phyloP scores from a whole-genome alignment of 1,139 yeast genomes.

The Taphrina deformans region DNA sequence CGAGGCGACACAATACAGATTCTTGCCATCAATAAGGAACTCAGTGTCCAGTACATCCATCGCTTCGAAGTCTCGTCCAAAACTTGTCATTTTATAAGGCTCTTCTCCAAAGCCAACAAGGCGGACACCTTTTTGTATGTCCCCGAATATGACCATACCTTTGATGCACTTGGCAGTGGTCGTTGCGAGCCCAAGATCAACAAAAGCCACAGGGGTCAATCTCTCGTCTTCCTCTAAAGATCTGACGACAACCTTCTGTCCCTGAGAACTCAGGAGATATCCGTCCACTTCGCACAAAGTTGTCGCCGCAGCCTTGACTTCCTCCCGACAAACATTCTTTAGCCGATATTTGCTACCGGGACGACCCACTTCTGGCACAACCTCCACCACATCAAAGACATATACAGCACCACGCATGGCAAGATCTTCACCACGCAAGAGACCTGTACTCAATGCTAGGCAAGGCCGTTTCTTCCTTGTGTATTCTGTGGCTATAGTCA shows the following conservation, averaged over 20 bases:
- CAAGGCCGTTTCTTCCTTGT: conserved; percentile 65
- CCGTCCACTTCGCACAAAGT: conserved; percentile 81
- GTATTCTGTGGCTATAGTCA: conserved; percentile 53
- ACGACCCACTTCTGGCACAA: conserved; percentile 84
- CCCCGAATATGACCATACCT: conserved; percentile 75
- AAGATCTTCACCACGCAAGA: conserved; percentile 76
- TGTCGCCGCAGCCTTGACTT: conserved; percentile 81
- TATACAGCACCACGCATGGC: conserved; percentile 78
- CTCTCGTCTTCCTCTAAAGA: conserved; percentile 78
- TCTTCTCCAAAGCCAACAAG: conserved; percentile 88
- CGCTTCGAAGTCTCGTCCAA: conserved; percentile 71
- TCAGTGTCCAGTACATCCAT: conserved; percentile 66
- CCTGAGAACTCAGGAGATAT: conserved; percentile 79
- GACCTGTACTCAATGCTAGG: conserved; percentile 75
- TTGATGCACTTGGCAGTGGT: conserved; percentile 81
- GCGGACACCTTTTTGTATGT: conserved; percentile 75
- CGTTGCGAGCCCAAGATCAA: conserved; percentile 77
- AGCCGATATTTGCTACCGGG: conserved; percentile 83
- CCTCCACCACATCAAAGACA: conserved; percentile 72
- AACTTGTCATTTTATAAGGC: conserved; percentile 78
- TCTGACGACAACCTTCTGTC: conserved; percentile 71
- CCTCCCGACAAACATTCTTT: conserved; percentile 73
- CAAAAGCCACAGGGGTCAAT: conserved; percentile 88
- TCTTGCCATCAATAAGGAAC: conserved; percentile 69
- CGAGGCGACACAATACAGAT: conserved; percentile 64